phyloP scores from a whole-genome alignment of 2,329 filamentous ascomycete species.

The Sphaceloma murrayae region DNA sequence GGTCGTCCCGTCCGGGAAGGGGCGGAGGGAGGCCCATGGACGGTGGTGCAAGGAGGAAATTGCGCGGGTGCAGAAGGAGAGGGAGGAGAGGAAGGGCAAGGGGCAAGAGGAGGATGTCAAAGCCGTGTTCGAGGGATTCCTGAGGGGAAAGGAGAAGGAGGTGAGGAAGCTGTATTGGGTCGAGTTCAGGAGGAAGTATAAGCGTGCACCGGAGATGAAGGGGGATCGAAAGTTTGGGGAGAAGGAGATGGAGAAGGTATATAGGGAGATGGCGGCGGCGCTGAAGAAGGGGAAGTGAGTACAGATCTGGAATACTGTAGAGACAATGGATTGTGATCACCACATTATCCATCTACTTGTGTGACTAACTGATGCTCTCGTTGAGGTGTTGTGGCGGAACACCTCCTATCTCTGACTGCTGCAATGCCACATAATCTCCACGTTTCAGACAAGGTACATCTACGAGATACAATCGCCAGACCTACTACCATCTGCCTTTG shows the following conservation, averaged over 20 bases:
- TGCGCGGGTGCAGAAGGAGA: conserved; percentile 59
- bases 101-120: conserved; percentile 51
- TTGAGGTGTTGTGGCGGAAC: too few species aligned
- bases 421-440: too few species aligned
- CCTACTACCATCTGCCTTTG: too few species aligned
- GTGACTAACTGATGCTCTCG: too few species aligned
- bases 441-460: conserved; percentile 3
- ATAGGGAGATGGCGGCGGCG: conserved; percentile 61
- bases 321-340: too few species aligned
- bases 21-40: conserved; percentile 71
- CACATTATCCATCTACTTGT: too few species aligned
- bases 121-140: conserved; percentile 70
- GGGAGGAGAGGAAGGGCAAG: conserved; percentile 58
- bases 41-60: conserved; percentile 76
- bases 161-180: conserved; percentile 94
- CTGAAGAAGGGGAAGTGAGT: too few species aligned
- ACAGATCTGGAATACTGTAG: too few species aligned
- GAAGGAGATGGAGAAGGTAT: conserved; percentile 70
- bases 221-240: conserved; percentile 46
- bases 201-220: conserved; percentile 71
- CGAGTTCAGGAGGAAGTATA: conserved; percentile 87
- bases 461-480: conserved; percentile 5
- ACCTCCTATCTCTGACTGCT: too few species aligned
- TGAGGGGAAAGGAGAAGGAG: conserved; percentile 68
- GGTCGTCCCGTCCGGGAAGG: conserved; percentile 68